Conservation (phyloP, 768 basidiomycete species). For the Boletus fagicola region DNA sequence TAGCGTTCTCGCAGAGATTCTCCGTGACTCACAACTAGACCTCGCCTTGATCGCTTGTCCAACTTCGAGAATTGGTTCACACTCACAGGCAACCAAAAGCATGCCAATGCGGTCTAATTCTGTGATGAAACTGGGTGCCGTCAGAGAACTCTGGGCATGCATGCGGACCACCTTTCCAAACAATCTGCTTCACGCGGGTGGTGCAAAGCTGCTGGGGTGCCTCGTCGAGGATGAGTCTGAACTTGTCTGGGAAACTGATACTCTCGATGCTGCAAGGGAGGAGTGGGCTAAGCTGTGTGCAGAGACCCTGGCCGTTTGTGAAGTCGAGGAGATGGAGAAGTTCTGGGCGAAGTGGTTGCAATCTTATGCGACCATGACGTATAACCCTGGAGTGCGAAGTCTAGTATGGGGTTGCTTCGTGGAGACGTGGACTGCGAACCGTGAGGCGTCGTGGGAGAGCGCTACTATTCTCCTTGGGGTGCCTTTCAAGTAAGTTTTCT, state of each 20-base stretch:
- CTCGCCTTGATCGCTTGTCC: conserved; percentile 33
- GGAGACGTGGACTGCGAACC: conserved; percentile 52
- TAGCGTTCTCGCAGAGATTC: conserved; percentile 47
- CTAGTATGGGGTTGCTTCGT: conserved; percentile 58
- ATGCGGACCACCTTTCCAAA: conserved; percentile 44
- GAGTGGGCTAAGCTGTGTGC: conserved; percentile 64
- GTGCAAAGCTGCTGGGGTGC: conserved; percentile 45
- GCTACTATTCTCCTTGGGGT: conserved; percentile 50
- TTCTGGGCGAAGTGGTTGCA: conserved; percentile 47
- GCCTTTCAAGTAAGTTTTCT: conserved; percentile 58
- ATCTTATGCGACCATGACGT: conserved; percentile 28
- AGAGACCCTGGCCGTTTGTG: conserved; percentile 50
- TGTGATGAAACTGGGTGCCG: conserved; percentile 55
- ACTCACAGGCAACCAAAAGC: conserved; percentile 6
- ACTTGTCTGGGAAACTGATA: conserved; percentile 43
- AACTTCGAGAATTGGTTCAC: conserved; percentile 8
- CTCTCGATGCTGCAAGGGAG: conserved; percentile 43
- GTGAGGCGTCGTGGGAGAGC: conserved; percentile 51
- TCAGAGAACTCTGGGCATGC: conserved; percentile 57
- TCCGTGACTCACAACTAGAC: conserved; percentile 47
- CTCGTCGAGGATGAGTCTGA: conserved; percentile 49
- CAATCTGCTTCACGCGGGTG: conserved; percentile 42
- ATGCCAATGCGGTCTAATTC: conserved; percentile 34
- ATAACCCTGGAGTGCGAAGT: conserved; percentile 43
- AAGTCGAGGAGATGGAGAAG: conserved; percentile 42